These are phyloP conservation scores for Talaromyces sp. DNA, from an alignment of 2,329 filamentous ascomycete species.

Conservation along the genomic window DNA sequence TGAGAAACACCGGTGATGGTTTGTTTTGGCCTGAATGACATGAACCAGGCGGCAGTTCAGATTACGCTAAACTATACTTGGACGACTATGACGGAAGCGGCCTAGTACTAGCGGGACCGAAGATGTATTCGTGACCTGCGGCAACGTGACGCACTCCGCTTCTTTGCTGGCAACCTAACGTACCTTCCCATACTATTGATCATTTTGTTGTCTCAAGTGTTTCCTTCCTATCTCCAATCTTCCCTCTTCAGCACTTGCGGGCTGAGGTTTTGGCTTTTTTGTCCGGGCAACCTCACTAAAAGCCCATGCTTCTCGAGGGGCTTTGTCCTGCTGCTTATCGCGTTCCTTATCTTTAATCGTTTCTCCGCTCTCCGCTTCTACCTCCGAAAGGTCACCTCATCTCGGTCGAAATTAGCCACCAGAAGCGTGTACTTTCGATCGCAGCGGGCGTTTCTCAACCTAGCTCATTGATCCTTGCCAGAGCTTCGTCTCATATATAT, in stretches of 20 bases:
- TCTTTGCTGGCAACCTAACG: background rate
- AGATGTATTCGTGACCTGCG: constrained; percentile 1
- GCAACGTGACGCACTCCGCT: constrained; percentile 11
- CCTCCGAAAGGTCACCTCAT: background rate
- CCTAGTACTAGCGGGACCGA: background rate
- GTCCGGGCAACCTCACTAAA: background rate
- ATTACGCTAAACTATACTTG: background rate
- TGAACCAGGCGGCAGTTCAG: background rate
- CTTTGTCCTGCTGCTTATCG: constrained; percentile 3
- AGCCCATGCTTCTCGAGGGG: background rate
- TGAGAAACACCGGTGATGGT: background rate
- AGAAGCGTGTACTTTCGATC: background rate
- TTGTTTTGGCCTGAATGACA: background rate
- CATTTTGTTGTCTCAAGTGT: background rate
- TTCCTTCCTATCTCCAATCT: background rate
- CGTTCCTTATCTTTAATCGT: constrained; percentile 1
- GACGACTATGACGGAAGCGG: background rate
- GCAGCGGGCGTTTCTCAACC: background rate
- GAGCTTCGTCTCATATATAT: background rate
- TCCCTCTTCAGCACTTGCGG: background rate
- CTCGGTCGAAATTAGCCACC: background rate
- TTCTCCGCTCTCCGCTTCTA: constrained; percentile 11
- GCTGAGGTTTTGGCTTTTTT: background rate
- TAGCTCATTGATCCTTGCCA: background rate
- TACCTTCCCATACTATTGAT: background rate